phyloP scores from a whole-genome alignment of 352 stramenopile genomes.

The Elongisporangium undulatum region DNA sequence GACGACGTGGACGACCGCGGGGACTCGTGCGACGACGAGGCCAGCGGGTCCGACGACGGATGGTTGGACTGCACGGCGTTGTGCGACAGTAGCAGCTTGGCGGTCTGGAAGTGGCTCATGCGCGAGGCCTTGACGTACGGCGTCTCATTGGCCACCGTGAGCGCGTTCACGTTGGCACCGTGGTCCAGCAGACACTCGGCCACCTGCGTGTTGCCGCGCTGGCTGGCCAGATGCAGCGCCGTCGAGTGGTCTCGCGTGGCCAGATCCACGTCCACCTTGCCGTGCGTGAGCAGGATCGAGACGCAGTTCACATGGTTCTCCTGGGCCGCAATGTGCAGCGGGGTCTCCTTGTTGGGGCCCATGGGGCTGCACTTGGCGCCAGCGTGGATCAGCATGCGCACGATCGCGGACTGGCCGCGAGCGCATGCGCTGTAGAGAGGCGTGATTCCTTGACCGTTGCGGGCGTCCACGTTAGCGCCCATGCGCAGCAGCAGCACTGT shows the following conservation, averaged over 20 bases:
- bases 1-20: slow-evolving; percentile 12
- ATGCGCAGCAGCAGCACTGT: slow-evolving; percentile 56
- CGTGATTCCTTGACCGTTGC: slow-evolving; percentile 58
- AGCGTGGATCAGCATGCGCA: slow-evolving; percentile 50
- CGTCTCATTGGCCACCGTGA: slow-evolving; percentile 61
- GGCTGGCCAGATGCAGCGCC: slow-evolving; percentile 69
- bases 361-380: slow-evolving; percentile 47
- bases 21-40: slow-evolving; percentile 19
- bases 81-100: slow-evolving; percentile 61
- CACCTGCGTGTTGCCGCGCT: slow-evolving; percentile 72
- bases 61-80: slow-evolving; percentile 30
- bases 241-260: slow-evolving; percentile 61
- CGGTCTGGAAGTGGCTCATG: slow-evolving; percentile 77
- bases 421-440: slow-evolving; percentile 75
- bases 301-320: slow-evolving; percentile 77
- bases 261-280: slow-evolving; percentile 43
- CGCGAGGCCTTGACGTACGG: slow-evolving; percentile 74
- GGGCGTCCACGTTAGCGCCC: slow-evolving; percentile 58
- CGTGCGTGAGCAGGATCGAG: slow-evolving; percentile 46
- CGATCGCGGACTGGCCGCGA: slow-evolving; percentile 56
- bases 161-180: slow-evolving; percentile 61
- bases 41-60: slow-evolving; percentile 11
- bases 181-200: slow-evolving; percentile 60
- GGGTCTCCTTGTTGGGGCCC: slow-evolving; percentile 67
- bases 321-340: slow-evolving; percentile 77